Conservation (phyloP, 768 basidiomycete species). For the Leccinum disarticulatum region DNA sequence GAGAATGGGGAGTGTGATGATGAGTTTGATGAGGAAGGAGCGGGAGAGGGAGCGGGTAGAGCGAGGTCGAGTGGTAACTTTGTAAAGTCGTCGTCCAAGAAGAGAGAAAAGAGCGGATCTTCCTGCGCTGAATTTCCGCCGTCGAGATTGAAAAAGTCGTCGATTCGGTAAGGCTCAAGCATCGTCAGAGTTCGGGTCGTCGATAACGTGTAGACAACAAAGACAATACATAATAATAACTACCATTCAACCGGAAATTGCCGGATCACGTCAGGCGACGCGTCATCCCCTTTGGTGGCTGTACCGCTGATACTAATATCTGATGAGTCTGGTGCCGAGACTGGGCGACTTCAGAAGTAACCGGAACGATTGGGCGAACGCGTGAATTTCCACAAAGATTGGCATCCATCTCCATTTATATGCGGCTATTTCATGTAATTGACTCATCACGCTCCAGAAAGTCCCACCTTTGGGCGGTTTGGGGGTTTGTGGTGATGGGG, state of each 20-base stretch:
- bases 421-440: too few relatives aligned
- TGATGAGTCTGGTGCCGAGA: too few relatives aligned
- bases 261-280: background rate
- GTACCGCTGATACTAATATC: too few relatives aligned
- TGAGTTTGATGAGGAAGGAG: conserved; percentile 15
- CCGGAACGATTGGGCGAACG: too few relatives aligned
- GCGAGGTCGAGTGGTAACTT: conserved; percentile 31
- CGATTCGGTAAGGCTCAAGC: conserved; percentile 37
- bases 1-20: conserved; percentile 31
- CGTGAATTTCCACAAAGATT: too few relatives aligned
- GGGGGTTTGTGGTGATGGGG: too few relatives aligned
- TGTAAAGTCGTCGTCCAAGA: conserved; percentile 44
- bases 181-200: background rate
- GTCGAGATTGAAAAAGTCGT: conserved; percentile 69
- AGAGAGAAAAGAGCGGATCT: conserved; percentile 43
- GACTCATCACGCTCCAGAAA: too few relatives aligned
- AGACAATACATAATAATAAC: background rate
- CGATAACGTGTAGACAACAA: background rate
- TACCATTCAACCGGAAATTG: background rate
- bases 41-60: conserved; percentile 31
- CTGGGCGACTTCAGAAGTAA: too few relatives aligned
- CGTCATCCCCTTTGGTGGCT: too few relatives aligned
- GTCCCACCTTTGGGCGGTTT: too few relatives aligned
- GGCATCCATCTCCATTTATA: too few relatives aligned
- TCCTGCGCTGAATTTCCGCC: conserved; percentile 37